phyloP scores from a whole-genome alignment of 2,329 filamentous ascomycete genomes.

The Ophiostoma populinum region DNA sequence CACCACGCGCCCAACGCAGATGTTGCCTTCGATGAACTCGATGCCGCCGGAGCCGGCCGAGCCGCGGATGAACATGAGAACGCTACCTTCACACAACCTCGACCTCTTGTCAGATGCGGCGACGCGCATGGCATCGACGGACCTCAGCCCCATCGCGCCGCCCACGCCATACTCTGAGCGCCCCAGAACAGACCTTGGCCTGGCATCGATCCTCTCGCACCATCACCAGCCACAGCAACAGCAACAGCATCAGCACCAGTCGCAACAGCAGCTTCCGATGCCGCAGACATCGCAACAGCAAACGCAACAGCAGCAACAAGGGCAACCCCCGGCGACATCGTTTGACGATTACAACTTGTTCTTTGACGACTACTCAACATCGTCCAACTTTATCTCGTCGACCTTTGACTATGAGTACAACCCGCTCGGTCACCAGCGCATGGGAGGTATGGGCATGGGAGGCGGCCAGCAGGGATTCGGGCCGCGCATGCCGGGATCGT shows the following conservation, averaged over 20 bases:
- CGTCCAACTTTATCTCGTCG: slow-evolving; percentile 37
- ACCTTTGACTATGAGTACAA: slow-evolving; percentile 36
- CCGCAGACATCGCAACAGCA: slow-evolving; percentile 13
- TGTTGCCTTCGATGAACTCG: too few relatives aligned
- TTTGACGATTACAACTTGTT: slow-evolving; percentile 44
- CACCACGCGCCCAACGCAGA: too few relatives aligned
- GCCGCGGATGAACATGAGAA: slow-evolving; percentile 23
- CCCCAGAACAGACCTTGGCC: too few relatives aligned
- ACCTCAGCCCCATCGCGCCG: slow-evolving; percentile 33
- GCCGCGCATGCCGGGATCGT: slow-evolving; percentile 29
- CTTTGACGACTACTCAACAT: slow-evolving; percentile 36
- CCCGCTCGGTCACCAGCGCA: slow-evolving; percentile 24
- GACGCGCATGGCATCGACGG: slow-evolving; percentile 31
- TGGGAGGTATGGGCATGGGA: slow-evolving; percentile 16
- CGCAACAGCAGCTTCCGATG: slow-evolving; percentile 23
- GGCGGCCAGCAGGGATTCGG: slow-evolving; percentile 3
- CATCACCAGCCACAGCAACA: slow-evolving; percentile 7
- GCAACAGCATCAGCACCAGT: slow-evolving; percentile 14
- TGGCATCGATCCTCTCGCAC: too few relatives aligned
- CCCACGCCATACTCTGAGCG: slow-evolving; percentile 30
- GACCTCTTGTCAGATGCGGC: slow-evolving; percentile 43
- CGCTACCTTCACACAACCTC: slow-evolving; percentile 33
- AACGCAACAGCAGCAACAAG: slow-evolving; percentile 13
- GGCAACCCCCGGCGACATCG: slow-evolving; percentile 21
- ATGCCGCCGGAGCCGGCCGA: slow-evolving; percentile 24